Conservation (phyloP, 2,329 filamentous ascomycete genomes). For the Blastomyces percursus region DNA sequence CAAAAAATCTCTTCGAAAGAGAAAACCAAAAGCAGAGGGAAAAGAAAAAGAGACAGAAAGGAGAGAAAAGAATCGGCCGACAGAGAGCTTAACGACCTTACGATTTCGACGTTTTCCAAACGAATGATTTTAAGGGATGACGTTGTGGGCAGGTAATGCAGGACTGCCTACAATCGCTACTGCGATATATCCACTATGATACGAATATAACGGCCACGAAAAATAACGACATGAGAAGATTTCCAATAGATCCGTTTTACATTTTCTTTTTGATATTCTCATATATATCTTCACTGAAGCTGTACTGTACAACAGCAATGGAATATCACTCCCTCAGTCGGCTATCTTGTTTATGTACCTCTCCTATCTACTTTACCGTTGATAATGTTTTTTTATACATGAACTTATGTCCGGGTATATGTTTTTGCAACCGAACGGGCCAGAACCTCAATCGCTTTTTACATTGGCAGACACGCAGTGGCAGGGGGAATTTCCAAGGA, state of each 20-base stretch:
- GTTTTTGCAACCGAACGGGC: neutral
- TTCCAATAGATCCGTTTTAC: conserved; percentile 9
- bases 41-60: neutral
- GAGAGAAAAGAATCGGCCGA: neutral
- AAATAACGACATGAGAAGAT: conserved; percentile 9
- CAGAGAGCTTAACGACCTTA: neutral
- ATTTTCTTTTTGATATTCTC: conserved; percentile 5
- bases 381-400: neutral
- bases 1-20: neutral
- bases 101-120: neutral
- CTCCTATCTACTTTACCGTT: neutral
- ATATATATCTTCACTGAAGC: conserved; percentile 11
- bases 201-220: neutral
- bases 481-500: neutral
- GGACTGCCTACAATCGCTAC: conserved; percentile 1
- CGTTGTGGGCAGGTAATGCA: neutral
- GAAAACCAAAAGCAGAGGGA: neutral
- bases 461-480: neutral
- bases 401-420: neutral
- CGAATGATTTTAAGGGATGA: neutral
- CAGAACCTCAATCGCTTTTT: neutral
- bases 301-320: conserved; percentile 4
- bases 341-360: neutral
- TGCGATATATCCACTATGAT: neutral
- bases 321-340: neutral